Evolutionary conservation across 1,284 basidiomycete species (phyloP), one percentile per base, ranked within the genome.

Genomic region (Irpex sp.): DNA sequence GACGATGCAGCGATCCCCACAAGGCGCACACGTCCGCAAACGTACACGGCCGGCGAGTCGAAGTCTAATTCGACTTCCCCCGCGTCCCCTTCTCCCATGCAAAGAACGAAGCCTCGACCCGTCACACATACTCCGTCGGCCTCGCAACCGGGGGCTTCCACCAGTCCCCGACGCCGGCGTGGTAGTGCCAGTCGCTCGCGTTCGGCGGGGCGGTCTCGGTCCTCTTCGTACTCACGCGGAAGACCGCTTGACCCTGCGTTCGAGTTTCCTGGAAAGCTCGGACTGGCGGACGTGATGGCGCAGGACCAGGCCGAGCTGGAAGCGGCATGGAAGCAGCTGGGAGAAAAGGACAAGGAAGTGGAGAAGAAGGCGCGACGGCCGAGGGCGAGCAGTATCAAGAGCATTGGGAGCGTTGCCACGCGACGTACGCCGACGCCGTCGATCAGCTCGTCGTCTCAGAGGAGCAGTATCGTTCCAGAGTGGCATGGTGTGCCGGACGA

Each of bases 351-450:
- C 26, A 26, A 26, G 26, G 26, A 26, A 4, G 26, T 26, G 4
- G 26, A 21, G 49, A 50, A 50, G 19, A 50, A 50, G 60, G 46
- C 3, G 11, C 9, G 33, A 55, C 59, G 39, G 7, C 53, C 21
- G 7, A 55, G 53, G 53, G 9, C 31, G 26, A n/a, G 43, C 17
- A 57, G 61, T 7, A 75, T 80, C 58, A 82, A 79, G 74, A 80
- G 74, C 63, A 70, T 79, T 46, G 80, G 82, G 1, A 76, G 69
- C 36, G 80, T 72, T 31, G 75, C 78, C 3, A 72, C 71, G 58
- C 74, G 71, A 61, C 68, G 63, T 4, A 80, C 78, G 31, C 81
- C 77, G 4, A 66, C 66, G n/a, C 68, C 68, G 13, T 66, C 63
- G 17, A 50, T 54, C 7, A 62, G 62, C 37, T 58, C 66, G n/a